A percentile compares a stretch with the other conserved stretches of the same genome.
Evolutionary conservation across 139 green algal genomes (phyloP).

Genomic region (Nannochloris sp.): DNA sequence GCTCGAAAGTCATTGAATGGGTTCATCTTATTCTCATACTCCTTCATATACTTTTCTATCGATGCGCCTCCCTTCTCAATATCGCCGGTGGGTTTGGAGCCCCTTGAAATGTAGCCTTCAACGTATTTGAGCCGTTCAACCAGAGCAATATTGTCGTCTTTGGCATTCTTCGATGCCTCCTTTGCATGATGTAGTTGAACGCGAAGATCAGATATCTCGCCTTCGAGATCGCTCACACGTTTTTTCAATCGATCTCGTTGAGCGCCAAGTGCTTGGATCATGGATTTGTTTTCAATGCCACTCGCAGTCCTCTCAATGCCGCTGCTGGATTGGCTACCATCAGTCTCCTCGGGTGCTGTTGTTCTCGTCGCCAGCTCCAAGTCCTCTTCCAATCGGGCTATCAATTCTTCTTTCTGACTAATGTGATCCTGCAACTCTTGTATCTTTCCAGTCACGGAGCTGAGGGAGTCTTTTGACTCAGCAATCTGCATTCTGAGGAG

Average conservation of each 20-base stretch:
- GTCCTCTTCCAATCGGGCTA: constrained; percentile 51
- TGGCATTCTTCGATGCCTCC: constrained; percentile 27
- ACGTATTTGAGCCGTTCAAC: constrained; percentile 80
- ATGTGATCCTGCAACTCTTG: constrained; percentile 38
- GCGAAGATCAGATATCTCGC: constrained; percentile 25
- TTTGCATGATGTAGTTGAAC: constrained; percentile 23
- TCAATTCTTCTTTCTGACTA: constrained; percentile 35
- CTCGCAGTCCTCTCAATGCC: constrained; percentile 3
- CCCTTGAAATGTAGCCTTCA: constrained; percentile 20
- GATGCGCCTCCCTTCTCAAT: constrained; percentile 50
- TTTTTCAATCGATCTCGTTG: constrained; percentile 73
- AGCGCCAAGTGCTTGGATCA: constrained; percentile 68
- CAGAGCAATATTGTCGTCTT: constrained; percentile 84
- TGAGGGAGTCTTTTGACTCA: constrained; percentile 20
- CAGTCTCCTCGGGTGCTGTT: background rate
- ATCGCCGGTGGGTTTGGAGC: constrained; percentile 27
- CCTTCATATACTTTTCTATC: constrained; percentile 66
- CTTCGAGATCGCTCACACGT: constrained; percentile 64
- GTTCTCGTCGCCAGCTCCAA: constrained; percentile 30
- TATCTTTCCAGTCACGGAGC: constrained; percentile 18
- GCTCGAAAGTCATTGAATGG: constrained; percentile 62
- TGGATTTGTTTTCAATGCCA: constrained; percentile 21
- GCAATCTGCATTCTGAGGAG: constrained; percentile 44
- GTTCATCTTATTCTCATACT: constrained; percentile 86
- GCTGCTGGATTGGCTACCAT: background rate